Conservation (phyloP, 768 basidiomycete genomes). For the Melanogaster broomeanus region DNA sequence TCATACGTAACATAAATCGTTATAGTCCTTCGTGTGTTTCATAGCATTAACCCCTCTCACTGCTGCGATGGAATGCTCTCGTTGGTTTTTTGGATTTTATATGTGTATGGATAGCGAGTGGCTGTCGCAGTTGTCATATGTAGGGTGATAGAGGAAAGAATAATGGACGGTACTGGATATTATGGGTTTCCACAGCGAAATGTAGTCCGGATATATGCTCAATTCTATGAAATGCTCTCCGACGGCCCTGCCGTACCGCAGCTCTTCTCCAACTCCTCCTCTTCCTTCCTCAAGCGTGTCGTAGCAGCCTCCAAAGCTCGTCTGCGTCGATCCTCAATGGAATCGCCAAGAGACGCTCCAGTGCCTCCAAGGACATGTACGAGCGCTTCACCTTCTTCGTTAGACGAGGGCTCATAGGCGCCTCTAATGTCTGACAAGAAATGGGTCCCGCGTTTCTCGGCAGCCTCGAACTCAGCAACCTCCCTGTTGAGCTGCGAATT, state of each 20-base stretch:
- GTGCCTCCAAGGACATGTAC: conserved; percentile 57
- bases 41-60: too few relatives aligned
- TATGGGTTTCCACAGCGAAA: background rate
- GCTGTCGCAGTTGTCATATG: too few relatives aligned
- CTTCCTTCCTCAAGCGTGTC: conserved; percentile 59
- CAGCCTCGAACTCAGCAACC: conserved; percentile 66
- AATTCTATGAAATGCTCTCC: background rate
- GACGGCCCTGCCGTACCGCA: conserved; percentile 54
- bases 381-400: conserved; percentile 57
- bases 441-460: conserved; percentile 53
- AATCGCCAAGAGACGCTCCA: conserved; percentile 36
- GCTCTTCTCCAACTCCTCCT: conserved; percentile 69
- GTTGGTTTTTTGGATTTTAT: too few relatives aligned
- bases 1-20: too few relatives aligned
- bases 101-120: too few relatives aligned
- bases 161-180: background rate
- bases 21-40: too few relatives aligned
- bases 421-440: conserved; percentile 39
- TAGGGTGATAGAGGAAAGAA: too few relatives aligned
- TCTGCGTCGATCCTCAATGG: conserved; percentile 57
- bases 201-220: background rate
- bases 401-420: conserved; percentile 53
- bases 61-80: too few relatives aligned
- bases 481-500: conserved; percentile 76
- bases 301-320: conserved; percentile 62